Conservation (phyloP, 352 stramenopile genomes). For the Globisporangium spinosum region DNA sequence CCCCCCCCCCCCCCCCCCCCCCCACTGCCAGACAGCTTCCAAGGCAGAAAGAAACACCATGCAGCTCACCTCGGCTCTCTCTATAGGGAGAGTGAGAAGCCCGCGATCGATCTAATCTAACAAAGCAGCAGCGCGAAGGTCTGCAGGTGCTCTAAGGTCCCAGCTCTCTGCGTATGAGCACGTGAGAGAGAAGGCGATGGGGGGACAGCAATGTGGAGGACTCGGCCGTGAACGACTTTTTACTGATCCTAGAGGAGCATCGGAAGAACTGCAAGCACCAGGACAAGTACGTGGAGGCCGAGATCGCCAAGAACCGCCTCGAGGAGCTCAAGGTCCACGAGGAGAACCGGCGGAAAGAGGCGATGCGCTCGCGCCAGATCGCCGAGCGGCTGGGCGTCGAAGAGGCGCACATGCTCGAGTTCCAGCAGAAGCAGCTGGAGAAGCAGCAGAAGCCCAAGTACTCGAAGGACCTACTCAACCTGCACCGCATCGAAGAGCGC, state of each 20-base stretch:
- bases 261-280: constrained; percentile 96
- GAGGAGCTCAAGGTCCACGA: constrained; percentile 96
- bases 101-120: not conserved
- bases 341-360: constrained; percentile 92
- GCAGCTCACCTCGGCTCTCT: not conserved
- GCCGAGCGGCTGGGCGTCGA: constrained; percentile 93
- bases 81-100: not conserved
- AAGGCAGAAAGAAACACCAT: constrained; percentile 5
- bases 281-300: constrained; percentile 96
- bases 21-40: not conserved
- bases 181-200: not conserved
- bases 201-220: constrained; percentile 66
- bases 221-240: constrained; percentile 82
- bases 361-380: constrained; percentile 94
- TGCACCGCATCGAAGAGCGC: constrained; percentile 91
- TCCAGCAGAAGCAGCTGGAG: constrained; percentile 90
- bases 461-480: constrained; percentile 92
- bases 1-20: too few relatives aligned
- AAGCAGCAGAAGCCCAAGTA: constrained; percentile 92
- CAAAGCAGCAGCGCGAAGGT: not conserved
- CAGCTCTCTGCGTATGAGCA: not conserved
- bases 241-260: constrained; percentile 93
- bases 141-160: not conserved
- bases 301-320: constrained; percentile 95
- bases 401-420: constrained; percentile 97